phyloP scores from a whole-genome alignment of 495 filamentous ascomycete genomes.

The Penicillium macrosclerotiorum region DNA sequence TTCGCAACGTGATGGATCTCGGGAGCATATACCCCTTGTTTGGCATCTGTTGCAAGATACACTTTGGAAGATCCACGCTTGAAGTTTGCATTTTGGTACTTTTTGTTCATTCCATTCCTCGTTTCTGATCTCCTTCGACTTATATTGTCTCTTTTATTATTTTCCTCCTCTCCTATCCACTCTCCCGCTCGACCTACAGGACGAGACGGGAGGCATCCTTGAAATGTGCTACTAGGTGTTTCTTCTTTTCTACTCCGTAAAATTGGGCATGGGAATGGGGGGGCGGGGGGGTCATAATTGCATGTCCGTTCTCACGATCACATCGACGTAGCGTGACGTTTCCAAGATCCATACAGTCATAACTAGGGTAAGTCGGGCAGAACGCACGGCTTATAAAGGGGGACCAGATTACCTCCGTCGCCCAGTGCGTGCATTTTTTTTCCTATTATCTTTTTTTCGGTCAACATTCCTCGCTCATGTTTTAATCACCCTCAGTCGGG shows the following conservation, averaged over 20 bases:
- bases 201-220: neutral
- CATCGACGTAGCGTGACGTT: conserved; percentile 33
- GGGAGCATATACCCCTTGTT: conserved; percentile 20
- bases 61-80: too few relatives aligned
- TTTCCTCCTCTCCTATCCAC: neutral
- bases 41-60: conserved; percentile 16
- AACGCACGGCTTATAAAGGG: too few relatives aligned
- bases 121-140: neutral
- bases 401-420: too few relatives aligned
- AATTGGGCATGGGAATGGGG: conserved; percentile 13
- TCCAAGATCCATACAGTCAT: too few relatives aligned
- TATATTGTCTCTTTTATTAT: neutral
- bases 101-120: neutral
- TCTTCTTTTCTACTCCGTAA: conserved; percentile 9
- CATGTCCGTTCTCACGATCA: conserved; percentile 29
- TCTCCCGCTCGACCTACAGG: neutral
- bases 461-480: conserved; percentile 22
- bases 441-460: too few relatives aligned
- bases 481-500: conserved; percentile 15
- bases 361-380: too few relatives aligned
- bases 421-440: too few relatives aligned
- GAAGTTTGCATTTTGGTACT: too few relatives aligned
- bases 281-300: conserved; percentile 30
- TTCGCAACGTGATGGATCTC: conserved; percentile 14
- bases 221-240: conserved; percentile 15